Evolutionary conservation across 1,284 basidiomycete genomes (phyloP).

Genomic region (Paramarasmius palmivorus): DNA sequence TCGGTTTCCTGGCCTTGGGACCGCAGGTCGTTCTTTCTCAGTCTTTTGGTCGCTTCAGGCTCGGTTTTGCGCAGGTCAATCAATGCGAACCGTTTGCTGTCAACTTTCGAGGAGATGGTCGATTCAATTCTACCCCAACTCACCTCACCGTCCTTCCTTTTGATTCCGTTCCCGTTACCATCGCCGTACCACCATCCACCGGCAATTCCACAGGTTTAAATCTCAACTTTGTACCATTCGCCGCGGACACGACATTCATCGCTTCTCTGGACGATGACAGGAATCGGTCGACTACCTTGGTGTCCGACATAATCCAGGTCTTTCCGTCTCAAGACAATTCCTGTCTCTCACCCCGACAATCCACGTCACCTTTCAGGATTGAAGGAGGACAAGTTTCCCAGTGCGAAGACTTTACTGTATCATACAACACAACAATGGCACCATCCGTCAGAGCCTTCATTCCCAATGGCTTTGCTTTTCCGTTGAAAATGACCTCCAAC

Average conservation of each 20-base stretch:
- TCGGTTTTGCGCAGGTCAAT: constrained; percentile 49
- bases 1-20: constrained; percentile 39
- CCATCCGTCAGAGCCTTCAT: constrained; percentile 46
- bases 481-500: constrained; percentile 32
- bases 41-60: constrained; percentile 29
- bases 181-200: constrained; percentile 44
- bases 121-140: constrained; percentile 37
- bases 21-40: constrained; percentile 50
- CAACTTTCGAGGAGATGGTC: constrained; percentile 38
- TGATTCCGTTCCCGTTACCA: constrained; percentile 46
- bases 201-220: constrained; percentile 40
- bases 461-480: constrained; percentile 41
- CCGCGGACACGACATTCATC: constrained; percentile 49
- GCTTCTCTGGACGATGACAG: constrained; percentile 52
- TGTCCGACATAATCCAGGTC: constrained; percentile 53
- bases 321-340: constrained; percentile 39
- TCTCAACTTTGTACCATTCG: constrained; percentile 53
- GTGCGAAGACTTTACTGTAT: constrained; percentile 50
- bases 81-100: constrained; percentile 58
- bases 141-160: constrained; percentile 56
- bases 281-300: constrained; percentile 37
- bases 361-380: constrained; percentile 28
- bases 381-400: constrained; percentile 35
- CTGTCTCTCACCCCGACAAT: constrained; percentile 36
- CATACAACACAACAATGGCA: constrained; percentile 35